Conservation (phyloP, 768 basidiomycete genomes). For the Paxillus rubicundulus region DNA sequence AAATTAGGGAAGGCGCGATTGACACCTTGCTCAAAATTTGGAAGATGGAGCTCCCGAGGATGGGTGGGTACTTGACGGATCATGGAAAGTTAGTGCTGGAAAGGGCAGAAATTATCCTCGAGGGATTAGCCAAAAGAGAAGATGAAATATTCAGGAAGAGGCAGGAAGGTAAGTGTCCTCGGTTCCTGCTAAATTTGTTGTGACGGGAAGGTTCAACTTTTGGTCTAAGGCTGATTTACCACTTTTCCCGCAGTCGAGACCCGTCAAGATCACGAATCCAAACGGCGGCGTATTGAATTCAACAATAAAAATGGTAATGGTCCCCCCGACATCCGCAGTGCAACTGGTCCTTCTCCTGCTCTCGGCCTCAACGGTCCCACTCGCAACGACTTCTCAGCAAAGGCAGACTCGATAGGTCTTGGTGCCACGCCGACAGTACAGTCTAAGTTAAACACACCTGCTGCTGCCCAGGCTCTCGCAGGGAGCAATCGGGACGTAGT, state of each 20-base stretch:
- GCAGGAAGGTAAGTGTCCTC: conserved; percentile 74
- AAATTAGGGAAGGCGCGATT: conserved; percentile 99
- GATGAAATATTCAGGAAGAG: conserved; percentile 93
- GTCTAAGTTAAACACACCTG: conserved; percentile 54
- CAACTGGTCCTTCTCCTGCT: conserved; percentile 29
- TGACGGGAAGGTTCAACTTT: conserved; percentile 4
- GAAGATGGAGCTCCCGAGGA: conserved; percentile 87
- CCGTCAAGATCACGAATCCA: conserved; percentile 88
- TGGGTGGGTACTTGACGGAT: conserved; percentile 97
- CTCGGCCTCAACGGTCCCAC: conserved; percentile 27
- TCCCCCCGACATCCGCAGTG: conserved; percentile 31
- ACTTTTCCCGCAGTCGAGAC: conserved; percentile 69
- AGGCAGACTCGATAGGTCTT: conserved; percentile 74
- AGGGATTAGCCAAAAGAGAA: conserved; percentile 90
- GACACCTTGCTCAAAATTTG: conserved; percentile 95
- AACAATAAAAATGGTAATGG: conserved; percentile 42
- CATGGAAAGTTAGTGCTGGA: conserved; percentile 85
- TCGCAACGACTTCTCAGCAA: conserved; percentile 68
- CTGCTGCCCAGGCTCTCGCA: conserved; percentile 69
- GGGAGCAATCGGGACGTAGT: conserved; percentile 91
- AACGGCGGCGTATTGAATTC: conserved; percentile 72
- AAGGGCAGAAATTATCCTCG: conserved; percentile 90
- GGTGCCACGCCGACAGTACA: conserved; percentile 61
- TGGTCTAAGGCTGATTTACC: conserved; percentile 12
- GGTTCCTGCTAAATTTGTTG: conserved; percentile 6